Percentiles rank a stretch among this genome's conserved stretches.
These are phyloP conservation scores for Aspergillus baeticus DNA, from an alignment of 495 filamentous ascomycete species.

Conservation along the genomic window DNA sequence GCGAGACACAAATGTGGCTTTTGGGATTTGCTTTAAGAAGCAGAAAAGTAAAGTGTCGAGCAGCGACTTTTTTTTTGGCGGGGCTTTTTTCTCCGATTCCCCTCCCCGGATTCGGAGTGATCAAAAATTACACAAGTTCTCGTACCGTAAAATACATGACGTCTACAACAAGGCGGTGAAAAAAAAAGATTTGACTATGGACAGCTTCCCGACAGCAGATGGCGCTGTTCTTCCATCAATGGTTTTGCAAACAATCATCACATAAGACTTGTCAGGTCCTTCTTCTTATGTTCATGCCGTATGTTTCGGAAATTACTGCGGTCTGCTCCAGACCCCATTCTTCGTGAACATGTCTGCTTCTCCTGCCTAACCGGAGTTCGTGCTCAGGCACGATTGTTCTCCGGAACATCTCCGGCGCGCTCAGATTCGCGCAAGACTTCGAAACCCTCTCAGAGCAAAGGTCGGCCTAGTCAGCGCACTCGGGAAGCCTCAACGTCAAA, in stretches of 20 bases:
- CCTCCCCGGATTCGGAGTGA: slow-evolving; percentile 16
- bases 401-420: slow-evolving; percentile 19
- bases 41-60: not conserved
- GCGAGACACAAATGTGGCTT: slow-evolving; percentile 15
- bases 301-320: slow-evolving; percentile 44
- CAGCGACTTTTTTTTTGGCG: slow-evolving; percentile 18
- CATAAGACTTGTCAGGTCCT: not conserved
- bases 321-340: slow-evolving; percentile 39
- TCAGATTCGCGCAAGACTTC: not conserved
- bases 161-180: not conserved
- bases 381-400: slow-evolving; percentile 29
- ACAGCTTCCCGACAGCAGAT: too few species aligned
- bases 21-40: not conserved
- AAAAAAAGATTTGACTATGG: not conserved
- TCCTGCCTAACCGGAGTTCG: slow-evolving; percentile 33
- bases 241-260: not conserved
- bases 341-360: slow-evolving; percentile 36
- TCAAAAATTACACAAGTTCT: not conserved
- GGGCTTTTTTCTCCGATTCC: slow-evolving; percentile 16
- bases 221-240: not conserved
- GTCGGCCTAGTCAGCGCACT: too few species aligned
- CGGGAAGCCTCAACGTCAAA: too few species aligned
- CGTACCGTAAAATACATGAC: not conserved
- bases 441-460: too few species aligned
- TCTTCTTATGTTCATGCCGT: slow-evolving; percentile 16